These are phyloP conservation scores for Sclerotinia trifoliorum DNA, from an alignment of 2,329 filamentous ascomycete species.

Conservation along the genomic window DNA sequence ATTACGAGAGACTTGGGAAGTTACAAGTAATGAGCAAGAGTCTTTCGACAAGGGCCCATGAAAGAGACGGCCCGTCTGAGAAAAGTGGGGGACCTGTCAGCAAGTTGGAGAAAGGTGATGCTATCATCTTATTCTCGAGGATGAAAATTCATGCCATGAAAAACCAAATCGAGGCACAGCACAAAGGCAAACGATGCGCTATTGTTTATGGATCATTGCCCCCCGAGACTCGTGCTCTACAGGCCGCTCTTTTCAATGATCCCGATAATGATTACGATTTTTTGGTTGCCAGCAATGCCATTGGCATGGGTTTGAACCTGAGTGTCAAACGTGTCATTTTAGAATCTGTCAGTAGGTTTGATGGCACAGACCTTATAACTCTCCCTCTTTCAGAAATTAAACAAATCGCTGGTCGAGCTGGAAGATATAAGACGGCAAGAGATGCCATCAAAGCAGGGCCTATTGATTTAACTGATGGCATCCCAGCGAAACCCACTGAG, in stretches of 20 bases:
- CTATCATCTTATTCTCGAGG: conserved; percentile 82
- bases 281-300: conserved; percentile 89
- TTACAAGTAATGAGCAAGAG: conserved; percentile 64
- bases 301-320: conserved; percentile 95
- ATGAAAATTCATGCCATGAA: conserved; percentile 80
- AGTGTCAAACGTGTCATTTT: conserved; percentile 90
- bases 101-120: conserved; percentile 72
- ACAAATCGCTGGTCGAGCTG: conserved; percentile 91
- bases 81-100: not conserved
- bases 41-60: not conserved
- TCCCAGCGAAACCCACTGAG: not conserved
- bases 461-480: conserved; percentile 12
- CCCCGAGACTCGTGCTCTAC: conserved; percentile 87
- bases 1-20: conserved; percentile 79
- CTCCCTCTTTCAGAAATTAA: conserved; percentile 79
- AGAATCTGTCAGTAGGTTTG: conserved; percentile 71
- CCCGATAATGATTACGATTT: conserved; percentile 94
- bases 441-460: conserved; percentile 46
- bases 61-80: conserved; percentile 45
- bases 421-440: conserved; percentile 74
- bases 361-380: conserved; percentile 55
- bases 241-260: conserved; percentile 92
- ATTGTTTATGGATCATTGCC: conserved; percentile 91
- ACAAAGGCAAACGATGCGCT: conserved; percentile 76
- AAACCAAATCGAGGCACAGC: conserved; percentile 65